These are phyloP conservation scores for Dinochytrium kinnereticum DNA, from an alignment of 371 early-diverging fungal genomes.

Conservation along the genomic window DNA sequence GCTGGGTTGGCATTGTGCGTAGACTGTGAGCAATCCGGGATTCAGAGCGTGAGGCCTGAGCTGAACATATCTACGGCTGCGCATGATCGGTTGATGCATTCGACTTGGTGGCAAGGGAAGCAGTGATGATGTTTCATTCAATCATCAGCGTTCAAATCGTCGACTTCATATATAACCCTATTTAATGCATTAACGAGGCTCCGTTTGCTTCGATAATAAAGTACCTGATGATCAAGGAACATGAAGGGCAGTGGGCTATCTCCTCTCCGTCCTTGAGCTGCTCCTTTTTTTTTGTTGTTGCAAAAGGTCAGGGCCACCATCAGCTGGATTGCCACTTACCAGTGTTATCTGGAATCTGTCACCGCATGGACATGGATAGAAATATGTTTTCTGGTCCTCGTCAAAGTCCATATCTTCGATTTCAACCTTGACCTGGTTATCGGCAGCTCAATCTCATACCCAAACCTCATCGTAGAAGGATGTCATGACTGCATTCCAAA, in stretches of 20 bases:
- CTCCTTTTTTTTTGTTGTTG: conserved; percentile 57
- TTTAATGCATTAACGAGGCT: too few relatives aligned
- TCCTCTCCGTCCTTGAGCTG: conserved; percentile 93
- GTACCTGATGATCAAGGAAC: conserved; percentile 84
- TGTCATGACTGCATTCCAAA: neutral
- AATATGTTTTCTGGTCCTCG: conserved; percentile 80
- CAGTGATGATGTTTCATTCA: neutral
- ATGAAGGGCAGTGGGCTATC: conserved; percentile 94
- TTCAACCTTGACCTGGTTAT: conserved; percentile 66
- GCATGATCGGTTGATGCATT: neutral
- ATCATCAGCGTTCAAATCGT: conserved; percentile 37
- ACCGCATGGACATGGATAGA: conserved; percentile 99
- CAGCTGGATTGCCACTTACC: conserved; percentile 43
- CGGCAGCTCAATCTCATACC: neutral
- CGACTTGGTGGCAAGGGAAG: neutral
- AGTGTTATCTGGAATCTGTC: conserved; percentile 94
- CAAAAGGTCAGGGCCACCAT: neutral
- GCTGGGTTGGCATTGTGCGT: conserved; percentile 64
- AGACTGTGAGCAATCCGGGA: conserved; percentile 53
- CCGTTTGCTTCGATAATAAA: neutral
- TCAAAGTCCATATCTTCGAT: conserved; percentile 98
- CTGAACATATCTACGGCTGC: conserved; percentile 60
- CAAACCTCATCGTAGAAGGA: conserved; percentile 8
- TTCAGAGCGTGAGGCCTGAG: conserved; percentile 57
- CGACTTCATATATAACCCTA: conserved; percentile 56